Evolutionary conservation across 106 monocot genomes (phyloP).

Genomic region (Alisma plantagoaquatica): DNA sequence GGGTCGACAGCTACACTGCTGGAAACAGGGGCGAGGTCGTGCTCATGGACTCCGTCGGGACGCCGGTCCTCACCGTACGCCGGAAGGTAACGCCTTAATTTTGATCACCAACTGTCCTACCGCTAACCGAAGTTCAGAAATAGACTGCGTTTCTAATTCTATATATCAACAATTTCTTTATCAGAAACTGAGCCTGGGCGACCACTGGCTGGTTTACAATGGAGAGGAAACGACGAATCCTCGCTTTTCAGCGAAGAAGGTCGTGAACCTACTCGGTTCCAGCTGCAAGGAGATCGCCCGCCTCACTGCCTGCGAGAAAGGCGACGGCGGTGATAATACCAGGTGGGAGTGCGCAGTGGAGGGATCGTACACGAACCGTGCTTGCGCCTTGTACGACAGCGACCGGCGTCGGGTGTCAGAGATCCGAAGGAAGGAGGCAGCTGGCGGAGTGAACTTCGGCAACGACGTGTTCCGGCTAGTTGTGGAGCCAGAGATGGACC

Average conservation of each 20-base stretch:
- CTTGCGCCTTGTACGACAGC: constrained; percentile 14
- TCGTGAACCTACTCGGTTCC: background rate
- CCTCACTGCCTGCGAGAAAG: background rate
- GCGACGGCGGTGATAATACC: background rate
- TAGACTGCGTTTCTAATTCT: background rate
- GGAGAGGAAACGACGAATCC: constrained; percentile 14
- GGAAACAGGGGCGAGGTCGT: constrained; percentile 11
- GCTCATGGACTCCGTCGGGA: constrained; percentile 22
- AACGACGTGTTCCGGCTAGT: constrained; percentile 73
- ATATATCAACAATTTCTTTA: background rate
- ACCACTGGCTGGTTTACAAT: constrained; percentile 13
- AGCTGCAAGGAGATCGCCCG: constrained; percentile 5
- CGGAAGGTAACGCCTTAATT: background rate
- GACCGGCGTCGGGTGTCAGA: constrained; percentile 37
- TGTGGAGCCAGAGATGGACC: constrained; percentile 51
- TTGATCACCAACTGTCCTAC: background rate
- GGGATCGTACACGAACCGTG: constrained; percentile 11
- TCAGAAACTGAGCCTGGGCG: constrained; percentile 12
- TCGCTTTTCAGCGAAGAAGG: constrained; percentile 11
- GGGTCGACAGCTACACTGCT: constrained; percentile 17
- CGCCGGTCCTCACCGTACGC: constrained; percentile 12
- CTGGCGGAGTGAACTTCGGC: constrained; percentile 47
- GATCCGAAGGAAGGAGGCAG: constrained; percentile 48
- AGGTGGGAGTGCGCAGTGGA: constrained; percentile 15
- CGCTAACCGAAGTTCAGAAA: background rate